Conservation (phyloP, 2,329 filamentous ascomycete species). For the Penicillium sclerotigenum region DNA sequence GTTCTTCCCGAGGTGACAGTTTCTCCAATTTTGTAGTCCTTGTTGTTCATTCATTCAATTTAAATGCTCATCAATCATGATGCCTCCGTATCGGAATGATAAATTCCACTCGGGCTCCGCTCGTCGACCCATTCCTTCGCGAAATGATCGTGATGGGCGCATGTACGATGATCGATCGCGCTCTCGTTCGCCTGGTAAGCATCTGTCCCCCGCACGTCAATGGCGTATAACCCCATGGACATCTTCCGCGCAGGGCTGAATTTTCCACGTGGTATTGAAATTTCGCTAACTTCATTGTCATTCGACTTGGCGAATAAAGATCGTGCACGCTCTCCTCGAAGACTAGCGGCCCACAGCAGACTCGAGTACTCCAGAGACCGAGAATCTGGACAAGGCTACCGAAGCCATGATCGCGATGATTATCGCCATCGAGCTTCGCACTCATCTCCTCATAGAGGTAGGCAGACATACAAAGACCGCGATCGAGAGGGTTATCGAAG, state of each 20-base stretch:
- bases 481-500: constrained; percentile 48
- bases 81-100: constrained; percentile 28
- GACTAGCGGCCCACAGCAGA: constrained; percentile 38
- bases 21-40: no score
- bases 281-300: constrained; percentile 37
- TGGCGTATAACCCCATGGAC: constrained; percentile 22
- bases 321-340: constrained; percentile 35
- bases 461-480: constrained; percentile 42
- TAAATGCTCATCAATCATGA: constrained; percentile 4
- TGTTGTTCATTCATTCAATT: neutral
- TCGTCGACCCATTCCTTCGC: constrained; percentile 27
- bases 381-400: constrained; percentile 31
- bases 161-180: constrained; percentile 48
- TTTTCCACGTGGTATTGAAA: constrained; percentile 20
- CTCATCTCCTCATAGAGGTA: constrained; percentile 38
- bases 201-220: constrained; percentile 47
- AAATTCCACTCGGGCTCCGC: constrained; percentile 23
- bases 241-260: constrained; percentile 18
- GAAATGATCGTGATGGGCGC: constrained; percentile 40
- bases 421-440: constrained; percentile 32
- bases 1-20: no score
- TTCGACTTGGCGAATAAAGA: constrained; percentile 33
- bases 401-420: constrained; percentile 36
- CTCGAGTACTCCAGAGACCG: constrained; percentile 34
- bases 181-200: constrained; percentile 44